Conservation (phyloP, 2,329 filamentous ascomycete genomes). For the Atkinsonella hypoxylon region DNA sequence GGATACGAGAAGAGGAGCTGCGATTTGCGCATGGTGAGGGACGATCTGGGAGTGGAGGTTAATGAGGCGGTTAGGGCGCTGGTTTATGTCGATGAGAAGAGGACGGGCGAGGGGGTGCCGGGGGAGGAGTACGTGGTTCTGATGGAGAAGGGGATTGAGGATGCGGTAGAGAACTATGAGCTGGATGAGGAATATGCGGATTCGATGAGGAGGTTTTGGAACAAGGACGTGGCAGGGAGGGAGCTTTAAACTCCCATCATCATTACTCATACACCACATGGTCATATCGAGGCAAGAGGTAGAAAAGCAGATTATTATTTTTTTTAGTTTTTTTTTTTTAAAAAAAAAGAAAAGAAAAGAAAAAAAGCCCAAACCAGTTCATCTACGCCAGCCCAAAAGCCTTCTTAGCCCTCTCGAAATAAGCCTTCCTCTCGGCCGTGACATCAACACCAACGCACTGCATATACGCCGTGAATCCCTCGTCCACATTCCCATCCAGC, state of each 20-base stretch:
- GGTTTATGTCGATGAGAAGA: constrained; percentile 45
- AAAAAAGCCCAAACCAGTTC: not conserved
- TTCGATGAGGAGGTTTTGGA: constrained; percentile 33
- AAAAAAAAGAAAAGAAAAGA: no score
- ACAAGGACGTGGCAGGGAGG: no score
- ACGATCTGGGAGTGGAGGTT: constrained; percentile 12
- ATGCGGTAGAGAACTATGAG: constrained; percentile 41
- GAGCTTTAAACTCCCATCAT: no score
- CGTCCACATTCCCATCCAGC: constrained; percentile 26
- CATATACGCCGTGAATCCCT: constrained; percentile 34
- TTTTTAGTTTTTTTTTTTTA: no score
- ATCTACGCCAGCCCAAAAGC: constrained; percentile 28
- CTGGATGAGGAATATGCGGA: constrained; percentile 44
- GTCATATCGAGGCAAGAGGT: no score
- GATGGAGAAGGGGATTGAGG: constrained; percentile 51
- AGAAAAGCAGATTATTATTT: no score
- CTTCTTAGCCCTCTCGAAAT: constrained; percentile 33
- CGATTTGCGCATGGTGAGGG: constrained; percentile 20
- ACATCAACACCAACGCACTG: constrained; percentile 29
- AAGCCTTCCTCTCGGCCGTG: constrained; percentile 22
- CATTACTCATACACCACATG: no score
- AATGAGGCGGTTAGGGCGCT: constrained; percentile 28
- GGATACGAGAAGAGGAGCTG: constrained; percentile 42
- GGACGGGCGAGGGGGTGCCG: constrained; percentile 27
- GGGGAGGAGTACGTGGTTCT: constrained; percentile 46